Evolutionary conservation across 495 filamentous ascomycete genomes (phyloP).

Genomic region (Penicillium longicatenatum): DNA sequence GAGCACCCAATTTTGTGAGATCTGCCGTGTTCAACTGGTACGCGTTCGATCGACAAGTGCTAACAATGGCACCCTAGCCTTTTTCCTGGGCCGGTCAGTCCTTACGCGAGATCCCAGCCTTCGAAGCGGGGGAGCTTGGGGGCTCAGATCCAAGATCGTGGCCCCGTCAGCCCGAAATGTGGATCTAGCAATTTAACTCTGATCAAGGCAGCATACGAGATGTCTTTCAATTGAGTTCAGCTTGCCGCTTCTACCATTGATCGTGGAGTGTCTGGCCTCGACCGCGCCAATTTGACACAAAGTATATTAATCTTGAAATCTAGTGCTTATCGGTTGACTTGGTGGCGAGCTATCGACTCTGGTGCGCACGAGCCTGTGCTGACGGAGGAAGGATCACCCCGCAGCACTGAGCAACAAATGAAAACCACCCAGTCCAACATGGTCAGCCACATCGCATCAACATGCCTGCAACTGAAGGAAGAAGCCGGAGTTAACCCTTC

Average conservation of each 20-base stretch:
- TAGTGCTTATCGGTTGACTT: conserved; percentile 19
- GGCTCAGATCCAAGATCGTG: conserved; percentile 22
- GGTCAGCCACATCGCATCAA: conserved; percentile 10
- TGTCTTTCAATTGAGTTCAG: conserved; percentile 20
- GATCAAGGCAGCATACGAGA: conserved; percentile 16
- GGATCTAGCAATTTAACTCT: conserved; percentile 22
- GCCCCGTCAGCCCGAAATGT: conserved; percentile 9
- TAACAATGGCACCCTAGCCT: background rate
- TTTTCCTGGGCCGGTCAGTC: background rate
- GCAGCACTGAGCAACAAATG: conserved; percentile 8
- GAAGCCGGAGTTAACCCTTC: background rate
- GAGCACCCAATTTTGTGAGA: background rate
- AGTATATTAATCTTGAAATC: background rate
- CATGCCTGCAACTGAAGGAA: conserved; percentile 1
- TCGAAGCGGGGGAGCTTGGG: conserved; percentile 13
- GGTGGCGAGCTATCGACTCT: conserved; percentile 13
- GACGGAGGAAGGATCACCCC: conserved; percentile 14
- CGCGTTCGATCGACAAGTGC: conserved; percentile 1
- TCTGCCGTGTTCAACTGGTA: background rate
- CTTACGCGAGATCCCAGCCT: background rate
- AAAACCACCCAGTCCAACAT: background rate
- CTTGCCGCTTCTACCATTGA: background rate
- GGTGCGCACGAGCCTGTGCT: conserved; percentile 18
- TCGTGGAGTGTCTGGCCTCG: background rate
- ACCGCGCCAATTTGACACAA: background rate